phyloP scores from a whole-genome alignment of 306 rosid species.

The Quercus ilex region DNA sequence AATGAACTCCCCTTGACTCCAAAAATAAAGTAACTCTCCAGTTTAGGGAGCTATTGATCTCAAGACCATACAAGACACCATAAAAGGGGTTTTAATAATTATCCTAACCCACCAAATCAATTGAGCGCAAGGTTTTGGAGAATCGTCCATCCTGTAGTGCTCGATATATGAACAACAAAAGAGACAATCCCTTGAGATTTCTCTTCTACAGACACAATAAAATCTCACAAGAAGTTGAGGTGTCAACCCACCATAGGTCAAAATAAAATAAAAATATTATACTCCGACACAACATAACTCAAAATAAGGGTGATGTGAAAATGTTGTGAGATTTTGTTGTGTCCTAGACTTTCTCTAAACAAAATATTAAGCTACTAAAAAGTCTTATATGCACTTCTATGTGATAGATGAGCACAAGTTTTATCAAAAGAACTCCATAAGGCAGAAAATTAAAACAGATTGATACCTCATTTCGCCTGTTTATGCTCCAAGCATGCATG shows the following conservation, averaged over 20 bases:
- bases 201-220: background rate
- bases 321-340: too few relatives aligned
- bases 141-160: background rate
- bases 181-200: background rate
- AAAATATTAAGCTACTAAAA: too few relatives aligned
- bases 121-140: background rate
- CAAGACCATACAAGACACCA: too few relatives aligned
- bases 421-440: background rate
- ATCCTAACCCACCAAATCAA: background rate
- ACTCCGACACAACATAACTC: too few relatives aligned
- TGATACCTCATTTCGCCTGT: constrained; percentile 66
- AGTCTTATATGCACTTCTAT: background rate
- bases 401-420: background rate
- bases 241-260: too few relatives aligned
- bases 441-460: background rate
- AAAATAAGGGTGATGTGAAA: too few relatives aligned
- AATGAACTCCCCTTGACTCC: background rate
- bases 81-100: too few relatives aligned
- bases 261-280: too few relatives aligned
- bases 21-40: background rate
- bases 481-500: constrained; percentile 91
- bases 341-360: too few relatives aligned
- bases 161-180: background rate
- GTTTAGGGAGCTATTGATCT: too few relatives aligned
- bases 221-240: too few relatives aligned